Evolutionary conservation across 2,329 filamentous ascomycete species (phyloP).

Genomic region (Aspergillus glaucus): DNA sequence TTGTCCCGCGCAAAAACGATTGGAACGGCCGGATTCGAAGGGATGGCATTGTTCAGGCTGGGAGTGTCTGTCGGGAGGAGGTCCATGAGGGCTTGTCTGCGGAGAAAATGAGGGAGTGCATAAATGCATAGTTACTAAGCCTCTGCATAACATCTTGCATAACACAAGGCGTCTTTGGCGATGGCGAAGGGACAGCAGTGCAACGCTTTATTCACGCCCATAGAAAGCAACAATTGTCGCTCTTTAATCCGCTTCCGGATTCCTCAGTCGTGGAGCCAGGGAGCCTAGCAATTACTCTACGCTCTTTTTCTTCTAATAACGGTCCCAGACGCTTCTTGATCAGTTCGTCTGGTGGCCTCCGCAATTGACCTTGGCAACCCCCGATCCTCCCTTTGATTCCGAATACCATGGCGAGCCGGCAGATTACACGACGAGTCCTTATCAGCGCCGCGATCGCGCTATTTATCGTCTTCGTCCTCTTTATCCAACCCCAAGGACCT

Average conservation of each 20-base stretch:
- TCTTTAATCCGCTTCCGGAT: no score
- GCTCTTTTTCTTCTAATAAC: neutral
- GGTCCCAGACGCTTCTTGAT: neutral
- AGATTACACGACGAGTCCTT: slow-evolving; percentile 31
- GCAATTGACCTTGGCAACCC: neutral
- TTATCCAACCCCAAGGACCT: slow-evolving; percentile 31
- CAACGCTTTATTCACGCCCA: no score
- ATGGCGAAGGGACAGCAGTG: no score
- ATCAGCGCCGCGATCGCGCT: slow-evolving; percentile 26
- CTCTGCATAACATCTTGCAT: neutral
- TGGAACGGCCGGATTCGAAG: slow-evolving; percentile 46
- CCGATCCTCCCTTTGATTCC: neutral
- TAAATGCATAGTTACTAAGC: neutral
- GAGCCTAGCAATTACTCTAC: no score
- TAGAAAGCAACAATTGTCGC: no score
- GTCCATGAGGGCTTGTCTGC: no score
- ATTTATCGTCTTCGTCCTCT: slow-evolving; percentile 33
- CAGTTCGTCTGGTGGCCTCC: neutral
- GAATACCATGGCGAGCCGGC: slow-evolving; percentile 29
- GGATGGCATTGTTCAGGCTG: slow-evolving; percentile 42
- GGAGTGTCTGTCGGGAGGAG: neutral
- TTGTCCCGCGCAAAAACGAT: slow-evolving; percentile 33
- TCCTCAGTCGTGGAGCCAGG: no score
- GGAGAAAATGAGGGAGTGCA: no score
- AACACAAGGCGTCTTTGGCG: no score